Base-by-base conservation (phyloP, 805 yeast genomes). In the Saturnispora zaruensis region DNA sequence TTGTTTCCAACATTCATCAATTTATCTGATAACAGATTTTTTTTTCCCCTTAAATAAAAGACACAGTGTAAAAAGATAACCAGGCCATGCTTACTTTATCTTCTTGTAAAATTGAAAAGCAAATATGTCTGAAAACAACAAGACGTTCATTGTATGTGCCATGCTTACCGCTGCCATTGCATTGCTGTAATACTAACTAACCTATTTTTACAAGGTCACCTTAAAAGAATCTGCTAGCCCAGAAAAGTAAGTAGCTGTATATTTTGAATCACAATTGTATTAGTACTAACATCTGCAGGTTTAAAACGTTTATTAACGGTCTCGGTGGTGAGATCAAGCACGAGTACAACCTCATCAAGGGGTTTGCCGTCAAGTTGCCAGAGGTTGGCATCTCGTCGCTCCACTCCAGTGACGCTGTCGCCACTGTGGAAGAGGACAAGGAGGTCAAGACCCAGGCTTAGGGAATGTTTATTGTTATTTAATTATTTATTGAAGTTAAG, bases 291-390 rank as follows among this genome's bases (percentile, higher is more conserved):
- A 28, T 5, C 8, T 9, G 20, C 32, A 61, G 66, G 37, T 60
- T 81, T 67, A 80, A 82, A 60, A 66, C 71, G 44, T 69, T 71
- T 50, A 64, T 81, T 53, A 40, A 60, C 28, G 71, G 76, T 34
- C 58, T 78, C 45, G 87, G 87, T 34, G 88, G 87, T 46, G 71
- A 70, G 48, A 73, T 82, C 62, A 73, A 76, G 45, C 78, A 75
- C 53, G 86, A 82, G 55, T 82, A 73, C 64, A 66, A 73, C 47
- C 69, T 82, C 62, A 81, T 82, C 69, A 82, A 82, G 67, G 89
- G 87, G 0, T 81, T 78, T 59, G 69, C 78, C 48, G 74, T 76
- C 52, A 76, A 78, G 58, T 65, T 83, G 53, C 88, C 89, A 37
- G 66, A 70, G 5, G 51, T 74, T 53, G 82, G 77, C 55, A 69